phyloP scores from a whole-genome alignment of 2,329 filamentous ascomycete species.

The Emergomyces orientalis region DNA sequence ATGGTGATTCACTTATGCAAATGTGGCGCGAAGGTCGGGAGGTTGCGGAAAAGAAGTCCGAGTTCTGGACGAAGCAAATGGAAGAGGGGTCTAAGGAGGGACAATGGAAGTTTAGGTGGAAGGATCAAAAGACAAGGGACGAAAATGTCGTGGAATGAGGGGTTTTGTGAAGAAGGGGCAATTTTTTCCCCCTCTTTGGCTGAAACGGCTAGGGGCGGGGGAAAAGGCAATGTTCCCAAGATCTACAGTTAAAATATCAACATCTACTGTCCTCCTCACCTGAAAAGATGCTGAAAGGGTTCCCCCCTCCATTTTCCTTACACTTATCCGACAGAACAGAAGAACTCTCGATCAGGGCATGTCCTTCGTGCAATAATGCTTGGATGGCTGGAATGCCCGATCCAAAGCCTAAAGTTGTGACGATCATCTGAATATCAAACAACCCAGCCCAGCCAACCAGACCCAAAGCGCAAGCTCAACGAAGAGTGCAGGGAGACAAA shows the following conservation, averaged over 20 bases:
- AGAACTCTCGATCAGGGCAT: not conserved
- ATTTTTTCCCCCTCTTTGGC: not conserved
- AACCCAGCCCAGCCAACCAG: not conserved
- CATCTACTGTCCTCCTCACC: not conserved
- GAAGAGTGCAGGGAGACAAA: too few relatives aligned
- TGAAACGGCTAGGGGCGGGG: not conserved
- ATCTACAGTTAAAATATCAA: not conserved
- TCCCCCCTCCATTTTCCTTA: not conserved
- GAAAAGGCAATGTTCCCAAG: not conserved
- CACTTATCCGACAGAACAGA: not conserved
- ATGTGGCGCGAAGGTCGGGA: slow-evolving; percentile 20
- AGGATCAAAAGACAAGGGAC: not conserved
- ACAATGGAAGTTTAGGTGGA: not conserved
- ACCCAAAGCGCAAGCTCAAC: not conserved
- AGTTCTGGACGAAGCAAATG: not conserved
- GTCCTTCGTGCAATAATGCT: not conserved
- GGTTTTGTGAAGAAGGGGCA: not conserved
- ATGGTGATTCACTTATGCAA: slow-evolving; percentile 21
- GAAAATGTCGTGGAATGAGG: not conserved
- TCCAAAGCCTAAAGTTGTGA: not conserved
- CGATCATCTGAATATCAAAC: not conserved
- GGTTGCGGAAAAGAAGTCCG: slow-evolving; percentile 1
- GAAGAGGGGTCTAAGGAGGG: not conserved
- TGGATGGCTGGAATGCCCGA: not conserved
- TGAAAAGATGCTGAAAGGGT: not conserved